Conservation (phyloP, 441 rosid species). For the Theobroma grandiflorum region DNA sequence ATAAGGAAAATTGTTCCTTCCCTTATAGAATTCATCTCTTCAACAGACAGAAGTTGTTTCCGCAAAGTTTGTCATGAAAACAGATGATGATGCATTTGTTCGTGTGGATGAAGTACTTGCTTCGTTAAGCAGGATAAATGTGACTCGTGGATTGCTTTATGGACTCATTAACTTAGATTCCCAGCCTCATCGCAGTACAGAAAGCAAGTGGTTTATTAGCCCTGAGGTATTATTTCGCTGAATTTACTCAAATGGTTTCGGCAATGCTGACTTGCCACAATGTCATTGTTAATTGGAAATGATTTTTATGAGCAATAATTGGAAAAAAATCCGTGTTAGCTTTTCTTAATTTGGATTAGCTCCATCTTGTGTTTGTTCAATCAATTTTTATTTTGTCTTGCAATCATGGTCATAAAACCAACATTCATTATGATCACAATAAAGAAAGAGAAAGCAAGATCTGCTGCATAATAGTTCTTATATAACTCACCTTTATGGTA, state of each 20-base stretch:
- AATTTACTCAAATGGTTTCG: constrained; percentile 7
- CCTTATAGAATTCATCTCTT: constrained; percentile 41
- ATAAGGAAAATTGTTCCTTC: constrained; percentile 30
- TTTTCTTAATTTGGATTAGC: neutral
- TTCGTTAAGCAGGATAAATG: constrained; percentile 67
- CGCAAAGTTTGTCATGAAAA: constrained; percentile 95
- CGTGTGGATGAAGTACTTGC: constrained; percentile 86
- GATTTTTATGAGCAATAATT: neutral
- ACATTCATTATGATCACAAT: neutral
- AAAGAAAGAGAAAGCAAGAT: neutral
- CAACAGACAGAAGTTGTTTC: constrained; percentile 78
- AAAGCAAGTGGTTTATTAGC: constrained; percentile 98
- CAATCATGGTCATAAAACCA: constrained; percentile 5
- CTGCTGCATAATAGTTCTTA: neutral
- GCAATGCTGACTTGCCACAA: neutral
- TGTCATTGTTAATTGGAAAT: neutral
- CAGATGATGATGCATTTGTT: constrained; percentile 98
- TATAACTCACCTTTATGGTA: neutral
- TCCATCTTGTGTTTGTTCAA: constrained; percentile 5
- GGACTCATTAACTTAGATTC: constrained; percentile 91
- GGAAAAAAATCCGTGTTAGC: neutral
- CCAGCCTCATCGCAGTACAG: constrained; percentile 78
- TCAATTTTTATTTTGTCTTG: neutral
- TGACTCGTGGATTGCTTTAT: constrained; percentile 73
- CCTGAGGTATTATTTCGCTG: constrained; percentile 58